phyloP scores from a whole-genome alignment of 352 stramenopile species.

The Globisporangium cystogenes region DNA sequence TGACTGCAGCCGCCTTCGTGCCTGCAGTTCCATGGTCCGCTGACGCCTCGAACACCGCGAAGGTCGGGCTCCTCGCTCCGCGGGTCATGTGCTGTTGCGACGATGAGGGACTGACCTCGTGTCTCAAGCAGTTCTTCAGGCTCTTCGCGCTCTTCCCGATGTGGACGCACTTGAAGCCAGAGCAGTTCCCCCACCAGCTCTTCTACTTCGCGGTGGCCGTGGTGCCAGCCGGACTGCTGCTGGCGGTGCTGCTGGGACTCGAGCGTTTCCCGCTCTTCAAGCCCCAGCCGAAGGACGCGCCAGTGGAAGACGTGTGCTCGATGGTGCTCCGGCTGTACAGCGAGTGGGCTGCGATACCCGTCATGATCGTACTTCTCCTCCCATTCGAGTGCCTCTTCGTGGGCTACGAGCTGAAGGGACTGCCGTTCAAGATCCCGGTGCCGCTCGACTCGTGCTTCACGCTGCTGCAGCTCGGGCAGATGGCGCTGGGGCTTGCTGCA shows the following conservation, averaged over 20 bases:
- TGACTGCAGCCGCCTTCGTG: constrained; percentile 40
- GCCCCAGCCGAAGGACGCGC: constrained; percentile 35
- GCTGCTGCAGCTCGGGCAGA: constrained; percentile 22
- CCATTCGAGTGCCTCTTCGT: constrained; percentile 48
- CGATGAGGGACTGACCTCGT: neutral
- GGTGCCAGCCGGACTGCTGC: constrained; percentile 26
- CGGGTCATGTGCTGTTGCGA: neutral
- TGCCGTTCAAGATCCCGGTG: constrained; percentile 14
- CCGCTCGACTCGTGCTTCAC: constrained; percentile 35
- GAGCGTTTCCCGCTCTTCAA: constrained; percentile 67
- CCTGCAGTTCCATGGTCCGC: constrained; percentile 46
- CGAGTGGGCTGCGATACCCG: constrained; percentile 35
- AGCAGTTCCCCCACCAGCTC: constrained; percentile 21
- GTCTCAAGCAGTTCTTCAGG: constrained; percentile 18
- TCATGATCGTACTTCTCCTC: constrained; percentile 43
- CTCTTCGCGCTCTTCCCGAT: constrained; percentile 39
- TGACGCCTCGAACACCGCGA: constrained; percentile 19
- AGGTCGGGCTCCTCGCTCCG: constrained; percentile 11
- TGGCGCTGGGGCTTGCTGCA: constrained; percentile 18
- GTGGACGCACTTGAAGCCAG: constrained; percentile 35
- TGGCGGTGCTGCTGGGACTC: constrained; percentile 25
- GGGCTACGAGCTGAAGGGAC: constrained; percentile 22
- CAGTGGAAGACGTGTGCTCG: constrained; percentile 42
- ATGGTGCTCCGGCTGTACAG: constrained; percentile 47
- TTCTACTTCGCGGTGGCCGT: constrained; percentile 39